Conservation (phyloP, 192 early-diverging fungal genomes). For the Coemansia reversa region DNA sequence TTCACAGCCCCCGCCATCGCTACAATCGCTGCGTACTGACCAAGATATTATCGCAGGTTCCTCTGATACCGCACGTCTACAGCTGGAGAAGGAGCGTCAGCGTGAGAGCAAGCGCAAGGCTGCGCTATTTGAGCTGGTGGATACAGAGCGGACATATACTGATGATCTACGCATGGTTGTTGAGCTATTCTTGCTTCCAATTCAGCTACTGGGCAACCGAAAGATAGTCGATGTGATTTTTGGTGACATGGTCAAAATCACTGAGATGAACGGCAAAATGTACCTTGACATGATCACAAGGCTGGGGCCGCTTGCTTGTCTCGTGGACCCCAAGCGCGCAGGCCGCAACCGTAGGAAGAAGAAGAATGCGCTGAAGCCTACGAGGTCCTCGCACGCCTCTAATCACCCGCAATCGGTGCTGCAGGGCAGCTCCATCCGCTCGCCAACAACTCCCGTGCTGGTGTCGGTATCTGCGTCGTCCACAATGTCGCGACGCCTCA, state of each 20-base stretch:
- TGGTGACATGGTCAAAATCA: conserved; percentile 55
- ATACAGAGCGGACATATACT: conserved; percentile 48
- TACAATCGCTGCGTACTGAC: conserved; percentile 2
- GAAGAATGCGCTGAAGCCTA: conserved; percentile 24
- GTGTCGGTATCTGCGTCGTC: conserved; percentile 25
- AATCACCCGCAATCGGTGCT: conserved; percentile 33
- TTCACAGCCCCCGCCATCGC: conserved; percentile 1
- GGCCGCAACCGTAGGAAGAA: conserved; percentile 46
- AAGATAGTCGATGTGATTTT: conserved; percentile 53
- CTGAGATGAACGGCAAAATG: conserved; percentile 54
- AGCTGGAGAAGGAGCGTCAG: conserved; percentile 38
- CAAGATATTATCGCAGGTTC: conserved; percentile 10
- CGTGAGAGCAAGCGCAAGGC: conserved; percentile 51
- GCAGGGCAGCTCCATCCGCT: conserved; percentile 42
- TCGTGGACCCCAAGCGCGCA: conserved; percentile 46
- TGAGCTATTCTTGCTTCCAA: conserved; percentile 50
- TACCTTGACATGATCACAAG: conserved; percentile 49
- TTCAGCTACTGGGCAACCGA: conserved; percentile 49
- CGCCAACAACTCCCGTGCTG: conserved; percentile 23
- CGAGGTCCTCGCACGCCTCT: conserved; percentile 15
- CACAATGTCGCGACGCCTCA: conserved; percentile 41
- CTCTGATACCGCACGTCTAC: conserved; percentile 9
- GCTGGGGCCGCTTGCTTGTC: conserved; percentile 41
- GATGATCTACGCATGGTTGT: conserved; percentile 54
- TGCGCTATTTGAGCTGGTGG: conserved; percentile 49